A percentile compares a stretch with the other conserved stretches of the same genome.
Evolutionary conservation across 257 asterid species (phyloP).

Genomic region (Solanum megistacrolobum): DNA sequence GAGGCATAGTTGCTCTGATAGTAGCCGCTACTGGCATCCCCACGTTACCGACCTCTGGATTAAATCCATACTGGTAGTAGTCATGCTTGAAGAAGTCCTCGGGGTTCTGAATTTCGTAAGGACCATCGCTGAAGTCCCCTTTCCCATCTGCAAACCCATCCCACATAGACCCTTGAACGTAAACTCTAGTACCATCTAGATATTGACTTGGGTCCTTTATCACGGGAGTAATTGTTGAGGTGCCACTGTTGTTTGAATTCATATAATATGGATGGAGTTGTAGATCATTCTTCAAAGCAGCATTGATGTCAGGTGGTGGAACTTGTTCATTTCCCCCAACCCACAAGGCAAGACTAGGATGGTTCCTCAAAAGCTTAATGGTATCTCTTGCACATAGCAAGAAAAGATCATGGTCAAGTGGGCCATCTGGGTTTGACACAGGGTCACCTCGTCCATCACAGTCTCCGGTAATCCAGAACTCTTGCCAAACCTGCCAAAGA

Average conservation of each 20-base stretch:
- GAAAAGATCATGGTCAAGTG: constrained; percentile 89
- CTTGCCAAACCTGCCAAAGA: constrained; percentile 90
- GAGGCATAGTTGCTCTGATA: constrained; percentile 86
- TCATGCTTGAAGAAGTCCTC: constrained; percentile 80
- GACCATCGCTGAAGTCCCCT: constrained; percentile 89
- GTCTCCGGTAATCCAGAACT: constrained; percentile 98
- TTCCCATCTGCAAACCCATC: constrained; percentile 96
- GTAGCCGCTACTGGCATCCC: constrained; percentile 99
- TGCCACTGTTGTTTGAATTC: constrained; percentile 6
- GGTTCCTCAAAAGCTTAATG: constrained; percentile 80
- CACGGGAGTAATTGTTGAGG: constrained; percentile 10
- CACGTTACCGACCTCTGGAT: constrained; percentile 98
- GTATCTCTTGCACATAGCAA: constrained; percentile 90
- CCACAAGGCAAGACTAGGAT: constrained; percentile 97
- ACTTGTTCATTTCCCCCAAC: constrained; percentile 99
- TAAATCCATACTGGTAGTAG: constrained; percentile 72
- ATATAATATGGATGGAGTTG: constrained; percentile 61
- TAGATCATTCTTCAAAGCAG: constrained; percentile 55
- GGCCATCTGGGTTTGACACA: constrained; percentile 82
- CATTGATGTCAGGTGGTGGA: constrained; percentile 79
- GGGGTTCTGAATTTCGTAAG: constrained; percentile 88
- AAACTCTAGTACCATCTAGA: constrained; percentile 87
- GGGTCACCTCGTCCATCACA: constrained; percentile 89
- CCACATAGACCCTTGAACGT: constrained; percentile 91
- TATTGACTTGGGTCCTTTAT: constrained; percentile 67